These are phyloP conservation scores for Sporopachydermia quercuum DNA, from an alignment of 805 yeast genomes.

Conservation along the genomic window DNA sequence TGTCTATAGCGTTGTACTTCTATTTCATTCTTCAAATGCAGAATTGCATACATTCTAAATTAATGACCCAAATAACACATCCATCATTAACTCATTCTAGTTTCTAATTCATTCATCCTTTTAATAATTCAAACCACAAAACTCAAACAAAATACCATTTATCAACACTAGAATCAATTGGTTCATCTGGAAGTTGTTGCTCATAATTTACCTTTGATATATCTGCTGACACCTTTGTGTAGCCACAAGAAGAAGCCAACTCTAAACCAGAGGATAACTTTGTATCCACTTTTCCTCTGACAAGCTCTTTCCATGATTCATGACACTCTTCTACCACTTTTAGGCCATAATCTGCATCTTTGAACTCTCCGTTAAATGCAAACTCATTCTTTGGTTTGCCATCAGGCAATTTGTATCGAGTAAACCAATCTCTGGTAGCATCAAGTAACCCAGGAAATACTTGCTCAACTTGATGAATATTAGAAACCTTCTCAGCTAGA, in stretches of 20 bases:
- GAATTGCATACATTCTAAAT: too few relatives aligned
- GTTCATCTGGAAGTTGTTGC: slow-evolving; percentile 64
- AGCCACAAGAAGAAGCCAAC: slow-evolving; percentile 61
- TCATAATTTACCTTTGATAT: slow-evolving; percentile 19
- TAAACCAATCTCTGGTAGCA: slow-evolving; percentile 96
- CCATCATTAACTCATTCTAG: too few relatives aligned
- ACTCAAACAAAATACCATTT: slow-evolving; percentile 89
- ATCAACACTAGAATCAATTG: slow-evolving; percentile 91
- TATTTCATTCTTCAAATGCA: too few relatives aligned
- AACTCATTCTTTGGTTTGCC: slow-evolving; percentile 95
- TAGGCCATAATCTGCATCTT: slow-evolving; percentile 73
- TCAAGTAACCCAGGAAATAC: slow-evolving; percentile 87
- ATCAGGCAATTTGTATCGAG: slow-evolving; percentile 94
- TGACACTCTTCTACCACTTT: slow-evolving; percentile 71
- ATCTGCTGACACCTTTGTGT: slow-evolving; percentile 25
- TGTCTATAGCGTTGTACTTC: too few relatives aligned
- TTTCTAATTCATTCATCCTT: too few relatives aligned
- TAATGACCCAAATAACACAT: too few relatives aligned
- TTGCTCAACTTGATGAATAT: slow-evolving; percentile 80
- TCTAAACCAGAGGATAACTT: slow-evolving; percentile 40
- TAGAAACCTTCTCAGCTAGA: slow-evolving; percentile 72
- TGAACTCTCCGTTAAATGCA: slow-evolving; percentile 92
- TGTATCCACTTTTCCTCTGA: slow-evolving; percentile 46
- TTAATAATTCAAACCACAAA: too few relatives aligned
- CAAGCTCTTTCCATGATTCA: slow-evolving; percentile 70